Evolutionary conservation across 805 yeast species (phyloP), one percentile per base, ranked within the genome.

Genomic region (Cyberlindnera xishuangbannaensis): DNA sequence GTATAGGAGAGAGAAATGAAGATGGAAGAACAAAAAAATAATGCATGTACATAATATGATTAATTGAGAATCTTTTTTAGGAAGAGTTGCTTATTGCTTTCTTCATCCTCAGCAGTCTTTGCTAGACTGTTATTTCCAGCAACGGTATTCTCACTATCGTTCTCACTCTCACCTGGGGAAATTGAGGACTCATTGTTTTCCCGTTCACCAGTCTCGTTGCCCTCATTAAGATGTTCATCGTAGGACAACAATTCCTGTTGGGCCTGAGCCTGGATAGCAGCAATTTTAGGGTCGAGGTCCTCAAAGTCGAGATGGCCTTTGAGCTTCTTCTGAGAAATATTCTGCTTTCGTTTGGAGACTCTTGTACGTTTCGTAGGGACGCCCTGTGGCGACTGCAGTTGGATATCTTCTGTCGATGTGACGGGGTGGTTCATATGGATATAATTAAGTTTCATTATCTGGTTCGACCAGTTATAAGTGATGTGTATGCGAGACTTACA

Each of bases 401-500:
- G n/a, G n/a, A n/a, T n/a, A n/a, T n/a, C 7, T 18, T 20, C 18
- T 10, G 14, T 10, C 6, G 25, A 18, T 5, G 4, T 24, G 14
- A 8, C 28, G 11, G 13, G 15, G n/a, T 33, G 43, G 18, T 29
- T 33, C 5, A 33, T 7, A 26, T 33, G 38, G 6, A 28, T 16
- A 12, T 33, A 34, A 9, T 28, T 23, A 12, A 38, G 15, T 19
- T 29, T 31, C 31, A 37, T 3, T 1, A 18, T n/a, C 21, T 20
- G 29, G 18, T 33, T 33, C 4, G 25, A 4, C 33, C 38, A 37
- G 23, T 34, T 33, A 24, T 37, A 37, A 3, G 37, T 18, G 17
- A 27, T 28, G n/a, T 37, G 37, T 2, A 37, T 14, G 18, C 28
- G 28, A 4, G 41, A 37, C 22, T 28, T 33, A 16, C 41, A 37